phyloP scores from a whole-genome alignment of 2,329 filamentous ascomycete species.

The Penicillium sp. region DNA sequence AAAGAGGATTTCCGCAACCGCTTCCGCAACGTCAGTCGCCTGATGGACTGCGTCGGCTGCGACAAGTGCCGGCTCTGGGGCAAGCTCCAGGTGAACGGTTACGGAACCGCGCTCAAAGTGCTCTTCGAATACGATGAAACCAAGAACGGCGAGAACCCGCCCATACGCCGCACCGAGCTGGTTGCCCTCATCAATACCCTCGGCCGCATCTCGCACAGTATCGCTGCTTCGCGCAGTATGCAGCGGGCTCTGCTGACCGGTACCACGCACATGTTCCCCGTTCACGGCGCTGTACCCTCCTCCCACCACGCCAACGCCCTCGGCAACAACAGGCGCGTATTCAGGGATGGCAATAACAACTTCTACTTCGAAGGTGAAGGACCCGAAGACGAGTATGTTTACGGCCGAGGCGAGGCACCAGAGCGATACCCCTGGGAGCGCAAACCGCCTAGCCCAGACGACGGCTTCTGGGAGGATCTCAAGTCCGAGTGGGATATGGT shows the following conservation, averaged over 20 bases:
- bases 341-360: conserved; percentile 37
- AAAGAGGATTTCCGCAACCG: conserved; percentile 98
- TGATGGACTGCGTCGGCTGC: conserved; percentile 99
- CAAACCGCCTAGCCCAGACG: conserved; percentile 34
- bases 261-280: conserved; percentile 32
- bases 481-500: conserved; percentile 65
- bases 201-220: conserved; percentile 77
- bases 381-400: conserved; percentile 45
- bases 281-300: conserved; percentile 30
- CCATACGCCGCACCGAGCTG: conserved; percentile 82
- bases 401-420: conserved; percentile 35
- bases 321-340: conserved; percentile 20
- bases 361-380: conserved; percentile 41
- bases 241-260: conserved; percentile 48
- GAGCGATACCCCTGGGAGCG: conserved; percentile 36
- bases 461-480: conserved; percentile 58
- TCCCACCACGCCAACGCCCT: conserved; percentile 20
- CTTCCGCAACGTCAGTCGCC: conserved; percentile 91
- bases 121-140: conserved; percentile 86
- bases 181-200: conserved; percentile 95
- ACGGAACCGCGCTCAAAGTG: conserved; percentile 91
- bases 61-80: conserved; percentile 99
- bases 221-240: conserved; percentile 75
- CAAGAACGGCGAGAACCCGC: conserved; percentile 63
- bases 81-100: conserved; percentile 91